These are phyloP conservation scores for Murraya koenigii DNA, from an alignment of 345 rosid genomes.

Conservation along the genomic window DNA sequence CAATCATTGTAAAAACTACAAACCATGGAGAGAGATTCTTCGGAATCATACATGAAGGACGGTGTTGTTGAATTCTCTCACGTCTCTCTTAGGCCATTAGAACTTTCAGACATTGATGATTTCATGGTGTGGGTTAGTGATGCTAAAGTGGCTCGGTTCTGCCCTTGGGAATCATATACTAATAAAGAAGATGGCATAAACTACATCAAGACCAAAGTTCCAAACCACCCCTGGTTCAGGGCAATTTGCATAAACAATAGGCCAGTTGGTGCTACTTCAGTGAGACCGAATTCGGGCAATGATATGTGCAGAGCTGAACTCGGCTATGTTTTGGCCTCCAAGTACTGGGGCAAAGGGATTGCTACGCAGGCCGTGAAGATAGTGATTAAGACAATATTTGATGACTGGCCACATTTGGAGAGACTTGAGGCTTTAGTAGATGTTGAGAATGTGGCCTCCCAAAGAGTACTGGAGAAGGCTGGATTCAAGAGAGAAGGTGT, in stretches of 20 bases:
- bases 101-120: conserved; percentile 47
- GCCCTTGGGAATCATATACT: conserved; percentile 53
- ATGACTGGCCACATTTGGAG: conserved; percentile 50
- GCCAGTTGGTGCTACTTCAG: conserved; percentile 55
- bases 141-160: conserved; percentile 41
- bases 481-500: conserved; percentile 66
- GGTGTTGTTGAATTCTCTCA: not conserved
- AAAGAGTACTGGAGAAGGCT: conserved; percentile 61
- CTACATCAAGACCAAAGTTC: conserved; percentile 28
- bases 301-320: conserved; percentile 52
- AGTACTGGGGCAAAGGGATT: conserved; percentile 64
- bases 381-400: conserved; percentile 38
- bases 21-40: conserved; percentile 23
- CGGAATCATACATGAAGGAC: not conserved
- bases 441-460: conserved; percentile 57
- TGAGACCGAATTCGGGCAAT: conserved; percentile 34
- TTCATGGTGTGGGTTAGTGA: conserved; percentile 72
- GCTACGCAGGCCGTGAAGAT: conserved; percentile 50
- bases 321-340: conserved; percentile 46
- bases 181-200: conserved; percentile 42
- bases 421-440: conserved; percentile 69
- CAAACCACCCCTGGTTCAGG: conserved; percentile 60
- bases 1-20: not conserved
- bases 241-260: conserved; percentile 57
- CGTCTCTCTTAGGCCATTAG: conserved; percentile 41